Conservation (phyloP, 495 filamentous ascomycete genomes). For the Penicillium robsamsonii region DNA sequence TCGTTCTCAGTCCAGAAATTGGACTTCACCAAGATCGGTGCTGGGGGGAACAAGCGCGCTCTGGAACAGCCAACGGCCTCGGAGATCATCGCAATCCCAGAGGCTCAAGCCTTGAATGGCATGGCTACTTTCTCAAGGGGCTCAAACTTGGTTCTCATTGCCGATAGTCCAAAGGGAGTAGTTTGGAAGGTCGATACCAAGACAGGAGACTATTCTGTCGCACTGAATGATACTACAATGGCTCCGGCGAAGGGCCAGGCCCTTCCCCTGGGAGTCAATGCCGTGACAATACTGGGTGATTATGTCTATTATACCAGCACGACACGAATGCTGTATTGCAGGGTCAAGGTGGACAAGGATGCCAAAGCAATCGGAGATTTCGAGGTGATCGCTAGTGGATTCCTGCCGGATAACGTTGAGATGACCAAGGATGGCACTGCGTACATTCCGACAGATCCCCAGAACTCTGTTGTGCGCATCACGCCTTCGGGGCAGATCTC, state of each 20-base stretch:
- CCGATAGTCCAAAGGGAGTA: conserved; percentile 38
- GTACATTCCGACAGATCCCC: conserved; percentile 34
- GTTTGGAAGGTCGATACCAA: conserved; percentile 35
- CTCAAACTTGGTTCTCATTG: conserved; percentile 32
- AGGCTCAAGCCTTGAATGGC: conserved; percentile 42
- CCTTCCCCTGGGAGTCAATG: conserved; percentile 41
- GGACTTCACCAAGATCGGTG: conserved; percentile 23
- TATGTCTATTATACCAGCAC: conserved; percentile 44
- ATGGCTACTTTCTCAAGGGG: conserved; percentile 29
- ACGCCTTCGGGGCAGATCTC: conserved; percentile 27
- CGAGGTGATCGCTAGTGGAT: conserved; percentile 31
- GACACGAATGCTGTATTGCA: conserved; percentile 30
- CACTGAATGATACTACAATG: conserved; percentile 30
- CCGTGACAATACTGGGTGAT: conserved; percentile 26
- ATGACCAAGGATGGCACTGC: conserved; percentile 35
- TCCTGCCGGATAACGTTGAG: conserved; percentile 35
- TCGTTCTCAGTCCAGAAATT: conserved; percentile 42
- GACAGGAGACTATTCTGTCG: conserved; percentile 32
- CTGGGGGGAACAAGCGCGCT: conserved; percentile 2
- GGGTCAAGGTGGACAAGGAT: conserved; percentile 30
- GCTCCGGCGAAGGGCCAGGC: conserved; percentile 20
- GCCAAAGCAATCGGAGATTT: conserved; percentile 26
- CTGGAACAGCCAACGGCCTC: conserved; percentile 9
- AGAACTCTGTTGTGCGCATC: conserved; percentile 29
- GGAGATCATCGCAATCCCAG: conserved; percentile 36